Evolutionary conservation across 192 early-diverging fungal genomes (phyloP).

Genomic region (Lobosporangium transversale): DNA sequence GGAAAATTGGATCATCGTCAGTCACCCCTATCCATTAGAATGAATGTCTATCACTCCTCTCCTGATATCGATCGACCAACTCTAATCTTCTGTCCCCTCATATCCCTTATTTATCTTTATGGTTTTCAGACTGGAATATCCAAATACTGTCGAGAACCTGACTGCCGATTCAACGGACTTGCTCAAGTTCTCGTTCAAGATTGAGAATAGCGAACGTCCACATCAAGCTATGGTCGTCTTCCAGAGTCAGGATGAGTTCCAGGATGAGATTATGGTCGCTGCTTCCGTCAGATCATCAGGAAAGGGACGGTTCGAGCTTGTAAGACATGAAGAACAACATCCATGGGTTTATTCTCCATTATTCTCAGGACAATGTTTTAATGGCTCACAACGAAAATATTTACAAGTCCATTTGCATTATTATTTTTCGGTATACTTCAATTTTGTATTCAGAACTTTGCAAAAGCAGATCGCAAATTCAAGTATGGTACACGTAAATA

Average conservation of each 20-base stretch:
- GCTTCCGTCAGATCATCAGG: slow-evolving; percentile 42
- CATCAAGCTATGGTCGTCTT: slow-evolving; percentile 53
- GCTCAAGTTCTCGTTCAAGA: slow-evolving; percentile 46
- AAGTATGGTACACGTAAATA: slow-evolving; percentile 39
- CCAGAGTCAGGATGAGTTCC: slow-evolving; percentile 46
- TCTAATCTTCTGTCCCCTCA: too few species aligned
- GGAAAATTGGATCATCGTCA: too few species aligned
- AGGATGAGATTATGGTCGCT: slow-evolving; percentile 46
- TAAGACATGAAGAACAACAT: too few species aligned
- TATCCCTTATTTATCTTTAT: too few species aligned
- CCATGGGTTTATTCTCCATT: too few species aligned
- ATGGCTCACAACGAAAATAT: background rate
- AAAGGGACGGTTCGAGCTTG: slow-evolving; percentile 47
- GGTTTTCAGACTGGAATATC: slow-evolving; percentile 49
- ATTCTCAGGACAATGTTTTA: background rate
- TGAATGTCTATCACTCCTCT: too few species aligned
- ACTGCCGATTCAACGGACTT: slow-evolving; percentile 22
- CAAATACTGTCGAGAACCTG: slow-evolving; percentile 12
- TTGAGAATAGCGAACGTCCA: slow-evolving; percentile 38
- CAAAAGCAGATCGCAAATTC: slow-evolving; percentile 22
- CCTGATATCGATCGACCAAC: too few species aligned
- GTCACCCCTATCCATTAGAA: too few species aligned
- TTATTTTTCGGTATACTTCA: too few species aligned
- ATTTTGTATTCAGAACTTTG: slow-evolving; percentile 19
- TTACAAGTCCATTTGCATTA: background rate